A percentile compares a stretch with the other conserved stretches of the same genome.
These are phyloP conservation scores for Ceratobasidium sp. DNA, from an alignment of 1,284 basidiomycete species.

Conservation along the genomic window DNA sequence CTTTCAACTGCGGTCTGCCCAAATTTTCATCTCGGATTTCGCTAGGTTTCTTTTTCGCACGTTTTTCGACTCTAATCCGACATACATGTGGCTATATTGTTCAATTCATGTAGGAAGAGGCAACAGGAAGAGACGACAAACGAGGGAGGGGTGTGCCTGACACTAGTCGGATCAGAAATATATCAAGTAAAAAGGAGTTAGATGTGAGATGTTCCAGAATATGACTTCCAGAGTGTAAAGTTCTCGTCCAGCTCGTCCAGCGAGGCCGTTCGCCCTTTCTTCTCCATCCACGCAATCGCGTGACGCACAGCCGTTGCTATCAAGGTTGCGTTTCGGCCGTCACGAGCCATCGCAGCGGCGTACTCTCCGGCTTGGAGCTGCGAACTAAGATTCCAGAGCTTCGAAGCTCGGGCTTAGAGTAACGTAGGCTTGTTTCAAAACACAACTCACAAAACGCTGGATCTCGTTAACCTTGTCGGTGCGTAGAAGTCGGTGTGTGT, in stretches of 20 bases:
- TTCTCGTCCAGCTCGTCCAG: constrained; percentile 93
- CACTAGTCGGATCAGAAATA: too few species aligned
- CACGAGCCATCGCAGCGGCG: constrained; percentile 86
- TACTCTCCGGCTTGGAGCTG: constrained; percentile 88
- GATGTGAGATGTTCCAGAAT: too few species aligned
- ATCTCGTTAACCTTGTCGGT: constrained; percentile 85
- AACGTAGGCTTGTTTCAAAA: neutral
- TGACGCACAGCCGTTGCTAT: constrained; percentile 75
- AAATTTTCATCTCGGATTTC: too few species aligned
- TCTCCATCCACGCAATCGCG: constrained; percentile 88
- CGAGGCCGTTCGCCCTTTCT: constrained; percentile 74
- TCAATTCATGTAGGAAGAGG: too few species aligned
- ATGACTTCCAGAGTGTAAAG: neutral
- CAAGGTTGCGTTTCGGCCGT: constrained; percentile 88
- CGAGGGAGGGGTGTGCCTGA: too few species aligned
- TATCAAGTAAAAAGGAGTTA: too few species aligned
- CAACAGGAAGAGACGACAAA: too few species aligned
- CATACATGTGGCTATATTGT: too few species aligned
- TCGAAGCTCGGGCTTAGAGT: constrained; percentile 42
- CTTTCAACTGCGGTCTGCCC: too few species aligned
- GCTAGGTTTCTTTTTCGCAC: too few species aligned
- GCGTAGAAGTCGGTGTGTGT: constrained; percentile 85
- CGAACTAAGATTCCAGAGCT: constrained; percentile 75
- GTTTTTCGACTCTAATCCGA: too few species aligned
- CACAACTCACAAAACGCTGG: constrained; percentile 64